Conservation (phyloP, 2,329 filamentous ascomycete species). For the Colletotrichum sp. region DNA sequence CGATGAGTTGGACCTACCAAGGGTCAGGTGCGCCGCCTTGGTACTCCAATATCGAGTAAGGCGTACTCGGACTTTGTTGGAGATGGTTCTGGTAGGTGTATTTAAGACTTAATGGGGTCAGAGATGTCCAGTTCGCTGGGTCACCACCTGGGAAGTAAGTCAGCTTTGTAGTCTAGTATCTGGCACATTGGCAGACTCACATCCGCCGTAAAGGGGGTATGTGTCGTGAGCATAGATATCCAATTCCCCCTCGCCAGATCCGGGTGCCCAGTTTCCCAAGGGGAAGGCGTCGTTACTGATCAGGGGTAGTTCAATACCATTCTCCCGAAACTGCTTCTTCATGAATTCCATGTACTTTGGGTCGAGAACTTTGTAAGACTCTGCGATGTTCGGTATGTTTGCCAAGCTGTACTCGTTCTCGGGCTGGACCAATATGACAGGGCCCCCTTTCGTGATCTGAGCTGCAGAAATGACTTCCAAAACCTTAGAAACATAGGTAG, state of each 20-base stretch:
- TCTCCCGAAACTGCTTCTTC: not conserved
- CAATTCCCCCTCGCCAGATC: slow-evolving; percentile 16
- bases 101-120: slow-evolving; percentile 58
- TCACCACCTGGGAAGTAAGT: slow-evolving; percentile 22
- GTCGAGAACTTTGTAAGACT: not conserved
- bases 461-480: slow-evolving; percentile 65
- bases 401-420: slow-evolving; percentile 68
- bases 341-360: not conserved
- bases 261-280: slow-evolving; percentile 32
- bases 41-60: slow-evolving; percentile 43
- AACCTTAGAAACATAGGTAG: slow-evolving; percentile 55
- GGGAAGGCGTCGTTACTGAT: slow-evolving; percentile 49
- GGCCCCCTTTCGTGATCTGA: slow-evolving; percentile 78
- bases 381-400: not conserved
- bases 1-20: slow-evolving; percentile 34
- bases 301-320: not conserved
- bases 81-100: not conserved
- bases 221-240: slow-evolving; percentile 55
- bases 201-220: slow-evolving; percentile 51
- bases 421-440: slow-evolving; percentile 72
- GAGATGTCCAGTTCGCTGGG: slow-evolving; percentile 60
- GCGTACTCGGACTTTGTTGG: not conserved
- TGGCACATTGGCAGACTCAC: slow-evolving; percentile 26
- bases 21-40: slow-evolving; percentile 71
- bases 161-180: not conserved